phyloP scores from a whole-genome alignment of 208 protist species.

The Acanthamoeba castellanii region DNA sequence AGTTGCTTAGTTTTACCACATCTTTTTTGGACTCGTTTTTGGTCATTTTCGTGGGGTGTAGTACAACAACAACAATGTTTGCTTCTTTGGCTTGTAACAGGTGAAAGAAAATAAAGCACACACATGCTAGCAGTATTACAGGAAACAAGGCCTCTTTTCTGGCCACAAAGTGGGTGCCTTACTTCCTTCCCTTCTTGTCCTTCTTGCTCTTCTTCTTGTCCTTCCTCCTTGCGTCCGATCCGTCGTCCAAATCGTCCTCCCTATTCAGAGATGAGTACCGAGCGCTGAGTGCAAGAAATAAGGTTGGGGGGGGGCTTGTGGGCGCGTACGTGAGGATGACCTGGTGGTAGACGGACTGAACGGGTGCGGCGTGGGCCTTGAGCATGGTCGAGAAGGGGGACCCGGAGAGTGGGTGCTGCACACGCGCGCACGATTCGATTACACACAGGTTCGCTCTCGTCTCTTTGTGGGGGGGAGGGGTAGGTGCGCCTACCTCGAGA shows the following conservation, averaged over 20 bases:
- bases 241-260: background rate
- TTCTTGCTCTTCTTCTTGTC: slow-evolving; percentile 3
- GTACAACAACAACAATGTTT: too few relatives aligned
- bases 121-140: too few relatives aligned
- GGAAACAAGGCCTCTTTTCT: too few relatives aligned
- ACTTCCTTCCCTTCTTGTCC: background rate
- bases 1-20: too few relatives aligned
- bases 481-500: background rate
- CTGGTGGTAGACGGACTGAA: slow-evolving; percentile 57
- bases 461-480: background rate
- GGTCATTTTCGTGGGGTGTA: too few relatives aligned
- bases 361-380: slow-evolving; percentile 33
- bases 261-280: background rate
- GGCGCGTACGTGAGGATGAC: slow-evolving; percentile 42
- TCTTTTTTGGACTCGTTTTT: too few relatives aligned
- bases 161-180: background rate
- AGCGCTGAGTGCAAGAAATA: background rate
- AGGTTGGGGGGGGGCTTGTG: background rate
- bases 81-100: too few relatives aligned
- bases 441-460: background rate
- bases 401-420: slow-evolving; percentile 28
- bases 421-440: background rate
- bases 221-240: background rate
- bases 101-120: too few relatives aligned
- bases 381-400: slow-evolving; percentile 65